phyloP scores from a whole-genome alignment of 768 basidiomycete species.

The Daedaleopsis sinensis region DNA sequence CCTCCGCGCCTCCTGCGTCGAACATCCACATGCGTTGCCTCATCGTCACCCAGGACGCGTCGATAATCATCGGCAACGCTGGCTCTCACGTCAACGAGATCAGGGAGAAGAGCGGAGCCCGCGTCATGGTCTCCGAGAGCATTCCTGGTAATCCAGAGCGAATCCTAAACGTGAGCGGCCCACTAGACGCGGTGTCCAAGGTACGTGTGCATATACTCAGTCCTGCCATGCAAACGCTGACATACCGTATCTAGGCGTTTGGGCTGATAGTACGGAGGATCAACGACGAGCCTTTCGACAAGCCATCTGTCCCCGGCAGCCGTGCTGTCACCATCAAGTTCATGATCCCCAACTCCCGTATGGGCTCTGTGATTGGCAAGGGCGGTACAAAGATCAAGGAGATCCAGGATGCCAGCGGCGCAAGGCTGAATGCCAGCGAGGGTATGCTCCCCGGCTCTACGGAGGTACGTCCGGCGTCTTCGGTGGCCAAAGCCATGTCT shows the following conservation, averaged over 20 bases:
- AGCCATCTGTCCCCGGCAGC: slow-evolving; percentile 96
- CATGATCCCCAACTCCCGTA: slow-evolving; percentile 98
- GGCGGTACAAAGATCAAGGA: slow-evolving; percentile 98
- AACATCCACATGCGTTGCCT: slow-evolving; percentile 97
- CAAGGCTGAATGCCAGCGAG: slow-evolving; percentile 94
- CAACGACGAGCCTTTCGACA: slow-evolving; percentile 98
- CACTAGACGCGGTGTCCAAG: slow-evolving; percentile 98
- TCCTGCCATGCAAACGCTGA: background rate
- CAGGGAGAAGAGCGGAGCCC: slow-evolving; percentile 93
- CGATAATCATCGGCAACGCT: slow-evolving; percentile 96
- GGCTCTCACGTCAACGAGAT: slow-evolving; percentile 99
- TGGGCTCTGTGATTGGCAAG: slow-evolving; percentile 99
- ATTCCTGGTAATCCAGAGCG: slow-evolving; percentile 99
- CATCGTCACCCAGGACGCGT: slow-evolving; percentile 99
- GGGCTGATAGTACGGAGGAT: slow-evolving; percentile 98
- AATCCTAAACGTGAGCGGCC: slow-evolving; percentile 94
- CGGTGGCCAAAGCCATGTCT: slow-evolving; percentile 7
- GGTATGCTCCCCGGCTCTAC: slow-evolving; percentile 99
- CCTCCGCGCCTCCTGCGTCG: slow-evolving; percentile 63
- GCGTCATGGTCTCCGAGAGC: slow-evolving; percentile 97
- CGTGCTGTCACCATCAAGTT: slow-evolving; percentile 99
- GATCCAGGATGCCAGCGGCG: slow-evolving; percentile 98
- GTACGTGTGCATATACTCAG: slow-evolving; percentile 43
- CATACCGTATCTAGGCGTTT: slow-evolving; percentile 68
- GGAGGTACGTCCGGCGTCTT: slow-evolving; percentile 61